These are phyloP conservation scores for Podila verticillata DNA, from an alignment of 192 early-diverging fungal genomes.

Conservation along the genomic window DNA sequence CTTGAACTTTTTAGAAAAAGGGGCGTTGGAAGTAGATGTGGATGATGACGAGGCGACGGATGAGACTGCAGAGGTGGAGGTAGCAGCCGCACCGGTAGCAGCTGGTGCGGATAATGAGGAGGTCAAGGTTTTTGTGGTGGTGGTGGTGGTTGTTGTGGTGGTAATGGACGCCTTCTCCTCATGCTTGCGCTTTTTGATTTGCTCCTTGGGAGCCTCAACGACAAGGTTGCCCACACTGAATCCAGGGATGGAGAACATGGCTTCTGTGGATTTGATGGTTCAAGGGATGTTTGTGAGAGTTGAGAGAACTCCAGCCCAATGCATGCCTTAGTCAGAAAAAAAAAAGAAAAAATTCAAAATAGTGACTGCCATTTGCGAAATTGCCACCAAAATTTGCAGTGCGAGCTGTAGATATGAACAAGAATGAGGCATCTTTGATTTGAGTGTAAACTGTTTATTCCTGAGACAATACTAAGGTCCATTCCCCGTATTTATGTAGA, in stretches of 20 bases:
- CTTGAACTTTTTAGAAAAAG: constrained; percentile 38
- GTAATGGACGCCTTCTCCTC: constrained; percentile 1
- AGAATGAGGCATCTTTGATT: no score
- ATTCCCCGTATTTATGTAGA: background rate
- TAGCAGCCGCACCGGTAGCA: background rate
- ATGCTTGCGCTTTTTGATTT: constrained; percentile 47
- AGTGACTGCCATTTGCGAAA: background rate
- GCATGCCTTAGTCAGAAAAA: background rate
- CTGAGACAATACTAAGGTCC: no score
- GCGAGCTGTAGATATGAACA: no score
- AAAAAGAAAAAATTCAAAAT: constrained; percentile 19
- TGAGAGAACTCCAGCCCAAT: background rate
- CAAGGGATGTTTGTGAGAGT: background rate
- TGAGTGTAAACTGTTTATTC: no score
- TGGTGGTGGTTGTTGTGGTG: background rate
- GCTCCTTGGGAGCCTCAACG: constrained; percentile 47
- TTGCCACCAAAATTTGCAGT: no score
- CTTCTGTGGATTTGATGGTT: background rate
- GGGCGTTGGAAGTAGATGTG: constrained; percentile 24
- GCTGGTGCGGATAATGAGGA: background rate
- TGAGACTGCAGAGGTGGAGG: background rate
- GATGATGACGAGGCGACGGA: constrained; percentile 10
- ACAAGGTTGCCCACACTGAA: constrained; percentile 49
- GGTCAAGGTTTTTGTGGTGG: constrained; percentile 6
- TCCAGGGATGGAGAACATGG: constrained; percentile 46